Evolutionary conservation across 768 basidiomycete species (phyloP).

Genomic region (Lanmaoa rubissima): DNA sequence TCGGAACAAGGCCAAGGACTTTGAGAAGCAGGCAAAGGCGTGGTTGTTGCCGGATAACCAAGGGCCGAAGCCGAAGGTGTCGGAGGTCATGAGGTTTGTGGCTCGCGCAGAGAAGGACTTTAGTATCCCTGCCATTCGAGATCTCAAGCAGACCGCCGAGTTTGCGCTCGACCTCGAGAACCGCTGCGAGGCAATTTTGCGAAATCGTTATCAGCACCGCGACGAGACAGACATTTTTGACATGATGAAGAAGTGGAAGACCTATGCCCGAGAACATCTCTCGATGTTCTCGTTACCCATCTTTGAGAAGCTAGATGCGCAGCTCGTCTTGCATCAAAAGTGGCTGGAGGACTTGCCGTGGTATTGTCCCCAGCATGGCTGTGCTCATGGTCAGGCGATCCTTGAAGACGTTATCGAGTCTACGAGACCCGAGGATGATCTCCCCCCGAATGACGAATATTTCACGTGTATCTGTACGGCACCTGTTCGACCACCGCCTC

Average conservation of each 20-base stretch:
- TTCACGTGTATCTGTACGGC: slow-evolving; percentile 80
- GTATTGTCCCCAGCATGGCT: slow-evolving; percentile 68
- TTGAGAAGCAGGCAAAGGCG: slow-evolving; percentile 71
- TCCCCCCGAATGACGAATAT: slow-evolving; percentile 76
- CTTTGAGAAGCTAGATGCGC: slow-evolving; percentile 69
- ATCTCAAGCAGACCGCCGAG: slow-evolving; percentile 67
- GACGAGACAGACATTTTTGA: slow-evolving; percentile 67
- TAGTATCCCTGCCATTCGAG: slow-evolving; percentile 60
- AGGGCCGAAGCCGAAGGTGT: slow-evolving; percentile 56
- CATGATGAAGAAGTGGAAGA: slow-evolving; percentile 70
- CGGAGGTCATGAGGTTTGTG: slow-evolving; percentile 68
- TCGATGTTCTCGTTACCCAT: slow-evolving; percentile 69
- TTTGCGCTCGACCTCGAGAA: slow-evolving; percentile 77
- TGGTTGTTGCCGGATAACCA: slow-evolving; percentile 64
- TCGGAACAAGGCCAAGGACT: slow-evolving; percentile 70
- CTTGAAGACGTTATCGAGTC: slow-evolving; percentile 73
- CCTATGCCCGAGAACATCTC: slow-evolving; percentile 69
- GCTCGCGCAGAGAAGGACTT: slow-evolving; percentile 76
- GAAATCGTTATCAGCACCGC: slow-evolving; percentile 53
- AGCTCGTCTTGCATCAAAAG: slow-evolving; percentile 61
- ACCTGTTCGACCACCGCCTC: slow-evolving; percentile 78
- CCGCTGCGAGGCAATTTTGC: slow-evolving; percentile 71
- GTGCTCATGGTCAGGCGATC: slow-evolving; percentile 60
- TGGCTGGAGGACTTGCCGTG: slow-evolving; percentile 80
- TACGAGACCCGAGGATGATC: slow-evolving; percentile 75